Conservation (phyloP, 2,329 filamentous ascomycete species). For the Diaporthe sp. region DNA sequence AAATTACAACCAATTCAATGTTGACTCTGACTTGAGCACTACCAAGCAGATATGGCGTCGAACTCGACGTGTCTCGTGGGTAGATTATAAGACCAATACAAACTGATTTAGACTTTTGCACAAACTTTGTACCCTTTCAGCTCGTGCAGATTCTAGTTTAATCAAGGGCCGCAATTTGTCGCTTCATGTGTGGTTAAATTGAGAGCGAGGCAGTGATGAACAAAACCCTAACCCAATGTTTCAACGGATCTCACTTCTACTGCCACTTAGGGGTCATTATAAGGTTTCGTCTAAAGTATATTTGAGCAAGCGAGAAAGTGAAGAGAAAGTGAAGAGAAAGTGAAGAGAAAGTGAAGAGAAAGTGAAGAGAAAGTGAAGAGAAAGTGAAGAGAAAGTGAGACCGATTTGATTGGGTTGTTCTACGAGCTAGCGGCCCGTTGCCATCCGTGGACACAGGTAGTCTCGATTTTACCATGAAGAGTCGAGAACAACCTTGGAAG, state of each 20-base stretch:
- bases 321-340: not conserved
- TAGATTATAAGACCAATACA: not conserved
- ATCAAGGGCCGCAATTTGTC: too few species aligned
- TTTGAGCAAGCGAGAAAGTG: not conserved
- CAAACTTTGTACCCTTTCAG: not conserved
- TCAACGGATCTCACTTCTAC: not conserved
- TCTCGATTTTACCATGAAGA: not conserved
- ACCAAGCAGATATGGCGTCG: too few species aligned
- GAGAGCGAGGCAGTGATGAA: not conserved
- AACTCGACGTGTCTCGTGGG: too few species aligned
- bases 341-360: not conserved
- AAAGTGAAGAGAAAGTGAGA: not conserved
- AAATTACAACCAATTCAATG: not conserved
- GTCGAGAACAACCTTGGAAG: not conserved
- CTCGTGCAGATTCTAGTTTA: not conserved
- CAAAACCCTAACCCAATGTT: not conserved
- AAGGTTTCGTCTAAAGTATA: not conserved
- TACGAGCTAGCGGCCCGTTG: not conserved
- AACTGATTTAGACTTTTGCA: too few species aligned
- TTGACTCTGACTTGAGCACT: not conserved
- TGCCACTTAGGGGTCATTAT: not conserved
- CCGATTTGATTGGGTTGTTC: not conserved
- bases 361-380: not conserved
- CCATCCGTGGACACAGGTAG: not conserved
- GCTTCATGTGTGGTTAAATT: not conserved